Conservation (phyloP, 257 asterid genomes). For the Przewalskia tangutica region DNA sequence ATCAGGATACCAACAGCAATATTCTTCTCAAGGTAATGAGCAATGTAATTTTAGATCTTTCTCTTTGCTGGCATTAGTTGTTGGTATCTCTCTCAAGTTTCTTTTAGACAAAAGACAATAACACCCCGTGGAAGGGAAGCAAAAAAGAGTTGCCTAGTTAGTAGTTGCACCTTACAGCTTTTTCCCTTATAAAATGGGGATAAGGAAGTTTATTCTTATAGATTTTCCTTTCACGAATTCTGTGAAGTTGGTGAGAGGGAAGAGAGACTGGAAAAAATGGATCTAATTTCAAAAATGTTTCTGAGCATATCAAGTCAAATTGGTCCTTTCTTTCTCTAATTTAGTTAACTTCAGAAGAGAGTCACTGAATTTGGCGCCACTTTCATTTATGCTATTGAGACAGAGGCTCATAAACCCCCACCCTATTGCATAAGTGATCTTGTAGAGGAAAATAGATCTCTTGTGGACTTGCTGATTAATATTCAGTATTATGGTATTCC, state of each 20-base stretch:
- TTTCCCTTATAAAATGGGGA: not conserved
- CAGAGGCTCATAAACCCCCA: not conserved
- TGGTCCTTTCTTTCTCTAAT: not conserved
- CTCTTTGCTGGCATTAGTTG: not conserved
- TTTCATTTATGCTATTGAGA: not conserved
- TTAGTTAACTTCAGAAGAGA: not conserved
- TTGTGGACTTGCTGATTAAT: not conserved
- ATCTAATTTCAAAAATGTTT: not conserved
- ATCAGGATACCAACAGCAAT: slow-evolving; percentile 62
- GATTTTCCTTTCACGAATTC: not conserved
- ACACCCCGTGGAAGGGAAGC: not conserved
- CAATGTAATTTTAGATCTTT: not conserved
- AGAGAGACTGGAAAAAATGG: not conserved
- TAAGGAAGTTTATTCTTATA: not conserved
- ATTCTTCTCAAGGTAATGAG: slow-evolving; percentile 55
- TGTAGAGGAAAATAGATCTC: not conserved
- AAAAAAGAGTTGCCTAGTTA: not conserved
- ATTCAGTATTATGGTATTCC: not conserved
- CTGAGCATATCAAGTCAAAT: not conserved
- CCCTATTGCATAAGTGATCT: not conserved
- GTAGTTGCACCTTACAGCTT: not conserved
- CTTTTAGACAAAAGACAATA: not conserved
- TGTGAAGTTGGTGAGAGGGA: not conserved
- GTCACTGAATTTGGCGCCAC: not conserved
- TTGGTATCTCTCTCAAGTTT: not conserved